phyloP scores from a whole-genome alignment of 768 basidiomycete genomes.

The Psilocybe cyanescens region DNA sequence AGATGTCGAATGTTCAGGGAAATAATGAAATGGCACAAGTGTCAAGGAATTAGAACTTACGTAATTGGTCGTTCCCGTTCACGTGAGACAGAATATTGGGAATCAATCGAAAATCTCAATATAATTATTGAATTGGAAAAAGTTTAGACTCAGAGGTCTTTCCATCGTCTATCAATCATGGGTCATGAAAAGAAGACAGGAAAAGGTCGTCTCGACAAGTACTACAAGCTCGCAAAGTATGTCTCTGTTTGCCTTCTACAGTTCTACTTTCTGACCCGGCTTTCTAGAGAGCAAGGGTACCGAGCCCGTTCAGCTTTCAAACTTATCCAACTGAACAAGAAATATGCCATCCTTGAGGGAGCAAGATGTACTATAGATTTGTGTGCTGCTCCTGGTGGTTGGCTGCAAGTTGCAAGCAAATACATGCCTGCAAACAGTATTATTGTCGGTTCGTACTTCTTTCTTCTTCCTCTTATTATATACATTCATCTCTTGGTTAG shows the following conservation, averaged over 20 bases:
- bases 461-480: slow-evolving; percentile 6
- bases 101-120: slow-evolving; percentile 5
- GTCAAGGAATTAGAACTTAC: not conserved
- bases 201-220: slow-evolving; percentile 95
- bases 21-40: too few relatives aligned
- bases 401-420: slow-evolving; percentile 98
- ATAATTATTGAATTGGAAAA: slow-evolving; percentile 4
- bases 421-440: slow-evolving; percentile 94
- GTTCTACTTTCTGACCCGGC: slow-evolving; percentile 6
- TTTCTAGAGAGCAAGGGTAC: slow-evolving; percentile 92
- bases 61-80: slow-evolving; percentile 3
- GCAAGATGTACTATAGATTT: slow-evolving; percentile 96
- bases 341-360: slow-evolving; percentile 88
- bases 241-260: slow-evolving; percentile 12
- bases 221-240: slow-evolving; percentile 94
- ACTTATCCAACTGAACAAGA: slow-evolving; percentile 97
- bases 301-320: slow-evolving; percentile 99
- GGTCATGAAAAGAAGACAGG: slow-evolving; percentile 95
- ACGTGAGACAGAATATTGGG: slow-evolving; percentile 17
- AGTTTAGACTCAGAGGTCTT: not conserved
- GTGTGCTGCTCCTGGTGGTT: slow-evolving; percentile 98
- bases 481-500: slow-evolving; percentile 40
- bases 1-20: too few relatives aligned
- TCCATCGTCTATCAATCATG: slow-evolving; percentile 42
- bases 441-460: slow-evolving; percentile 68